A percentile compares a stretch with the other conserved stretches of the same genome.
Conservation (phyloP, 371 early-diverging fungal species). For the Mortierella sp. region DNA sequence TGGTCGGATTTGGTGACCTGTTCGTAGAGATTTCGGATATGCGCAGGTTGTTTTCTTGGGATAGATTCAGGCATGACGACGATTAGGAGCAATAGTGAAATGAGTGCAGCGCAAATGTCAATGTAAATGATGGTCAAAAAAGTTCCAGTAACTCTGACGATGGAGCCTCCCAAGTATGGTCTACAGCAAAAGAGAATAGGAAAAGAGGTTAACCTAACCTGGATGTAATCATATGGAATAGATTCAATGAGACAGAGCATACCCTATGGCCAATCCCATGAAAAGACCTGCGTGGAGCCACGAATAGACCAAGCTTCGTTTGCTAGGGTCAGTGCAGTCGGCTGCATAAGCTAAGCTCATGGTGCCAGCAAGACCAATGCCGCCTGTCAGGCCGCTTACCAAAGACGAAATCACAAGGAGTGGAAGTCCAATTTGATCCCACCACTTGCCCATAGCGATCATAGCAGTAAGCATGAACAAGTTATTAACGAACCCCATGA, state of each 20-base stretch:
- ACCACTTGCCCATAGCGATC: conserved; percentile 33
- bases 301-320: conserved; percentile 36
- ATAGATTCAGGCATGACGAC: conserved; percentile 65
- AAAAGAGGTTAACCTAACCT: not conserved
- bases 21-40: conserved; percentile 32
- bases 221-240: not conserved
- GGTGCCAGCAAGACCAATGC: conserved; percentile 20
- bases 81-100: conserved; percentile 31
- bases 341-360: conserved; percentile 47
- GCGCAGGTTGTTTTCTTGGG: conserved; percentile 30
- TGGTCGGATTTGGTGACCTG: conserved; percentile 9
- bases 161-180: conserved; percentile 17
- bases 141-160: conserved; percentile 2
- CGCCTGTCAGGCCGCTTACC: conserved; percentile 30
- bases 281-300: conserved; percentile 42
- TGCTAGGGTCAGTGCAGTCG: conserved; percentile 38
- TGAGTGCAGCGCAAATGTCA: conserved; percentile 21
- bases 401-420: conserved; percentile 11
- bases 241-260: not conserved
- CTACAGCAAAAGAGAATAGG: conserved; percentile 6
- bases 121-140: conserved; percentile 58
- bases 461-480: conserved; percentile 14
- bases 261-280: conserved; percentile 38
- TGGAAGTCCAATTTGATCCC: conserved; percentile 48
- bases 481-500: conserved; percentile 4